Evolutionary conservation across 2,329 filamentous ascomycete species (phyloP), one percentile per base, ranked within the genome.

Genomic region (Aurifilum marmelostoma): DNA sequence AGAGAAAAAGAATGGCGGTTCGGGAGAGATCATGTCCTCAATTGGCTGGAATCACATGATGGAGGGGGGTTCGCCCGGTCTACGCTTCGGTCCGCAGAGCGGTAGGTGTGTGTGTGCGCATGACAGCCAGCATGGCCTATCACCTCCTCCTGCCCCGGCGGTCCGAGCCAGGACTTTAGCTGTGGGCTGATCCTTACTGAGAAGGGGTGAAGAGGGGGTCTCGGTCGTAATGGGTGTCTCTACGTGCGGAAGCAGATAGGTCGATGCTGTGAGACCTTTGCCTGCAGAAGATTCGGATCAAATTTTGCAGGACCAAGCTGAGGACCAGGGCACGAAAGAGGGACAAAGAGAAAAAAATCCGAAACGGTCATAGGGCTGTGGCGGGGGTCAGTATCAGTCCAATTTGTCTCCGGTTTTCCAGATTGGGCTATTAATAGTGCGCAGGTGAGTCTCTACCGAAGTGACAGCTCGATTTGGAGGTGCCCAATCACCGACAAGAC

Each of bases 41-140:
- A 50, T 63, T 63, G 60, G 60, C 21, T 61, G 34, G 37, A 61
- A 34, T 41, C 24, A 34, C 37, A 41, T 41, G 59, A 37, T 27
- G 34, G 34, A 11, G 34, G 34, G n/a, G 56, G 56, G 43, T 47
- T n/a, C 32, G 56, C 56, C 34, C 56, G 21, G n/a, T 37, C 6
- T 34, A 47, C 18, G 43, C 43, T 7, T 34, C n/a, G 18, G 58
- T 61, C 37, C 58, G 58, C 18, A 24, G 58, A 5, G 12, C 24
- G 21, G 14, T 7, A n/a, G 41, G 58, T 21, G 6, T 12, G n/a
- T 24, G 11, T n/a, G 18, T 37, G 32, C 8, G 21, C 56, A 39
- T 21, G 18, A 29, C 34, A 34, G 4, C 12, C 54, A 18, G 7
- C 27, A 34, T 2, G 24, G 56, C 29, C 27, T 18, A n/a, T 8